Evolutionary conservation across 768 basidiomycete genomes (phyloP).

Genomic region (Tricholoma sp.): DNA sequence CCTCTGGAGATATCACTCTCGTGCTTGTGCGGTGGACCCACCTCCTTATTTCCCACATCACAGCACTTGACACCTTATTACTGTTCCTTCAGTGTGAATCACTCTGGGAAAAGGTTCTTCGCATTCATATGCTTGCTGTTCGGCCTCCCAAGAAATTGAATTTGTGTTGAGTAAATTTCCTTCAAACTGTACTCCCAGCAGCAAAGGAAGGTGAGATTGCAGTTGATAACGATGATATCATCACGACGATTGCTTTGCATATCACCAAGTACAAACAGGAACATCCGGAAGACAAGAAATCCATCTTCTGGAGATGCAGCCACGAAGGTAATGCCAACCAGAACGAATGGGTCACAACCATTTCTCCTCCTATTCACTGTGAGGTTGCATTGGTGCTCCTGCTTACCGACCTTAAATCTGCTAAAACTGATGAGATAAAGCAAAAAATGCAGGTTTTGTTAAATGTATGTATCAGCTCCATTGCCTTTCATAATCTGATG

Average conservation of each 20-base stretch:
- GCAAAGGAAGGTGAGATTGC: background rate
- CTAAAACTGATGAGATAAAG: background rate
- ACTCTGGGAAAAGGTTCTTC: background rate
- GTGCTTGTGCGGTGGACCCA: background rate
- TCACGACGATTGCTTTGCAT: background rate
- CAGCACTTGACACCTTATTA: background rate
- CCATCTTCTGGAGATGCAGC: background rate
- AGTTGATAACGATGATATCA: too few relatives aligned
- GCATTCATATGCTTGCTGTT: background rate
- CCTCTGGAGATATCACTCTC: background rate
- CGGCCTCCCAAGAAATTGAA: background rate
- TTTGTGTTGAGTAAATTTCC: background rate
- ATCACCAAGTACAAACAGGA: background rate
- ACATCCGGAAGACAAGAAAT: background rate
- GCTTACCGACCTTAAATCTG: background rate
- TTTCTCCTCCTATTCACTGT: background rate
- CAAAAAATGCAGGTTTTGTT: background rate
- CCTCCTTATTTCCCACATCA: background rate
- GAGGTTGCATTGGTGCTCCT: background rate
- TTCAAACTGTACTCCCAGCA: background rate
- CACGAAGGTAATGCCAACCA: background rate
- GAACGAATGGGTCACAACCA: background rate
- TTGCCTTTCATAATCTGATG: background rate
- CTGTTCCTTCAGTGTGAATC: background rate
- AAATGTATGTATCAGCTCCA: background rate